These are phyloP conservation scores for Pascua sp. DNA, from an alignment of 1,284 basidiomycete species.

Conservation along the genomic window DNA sequence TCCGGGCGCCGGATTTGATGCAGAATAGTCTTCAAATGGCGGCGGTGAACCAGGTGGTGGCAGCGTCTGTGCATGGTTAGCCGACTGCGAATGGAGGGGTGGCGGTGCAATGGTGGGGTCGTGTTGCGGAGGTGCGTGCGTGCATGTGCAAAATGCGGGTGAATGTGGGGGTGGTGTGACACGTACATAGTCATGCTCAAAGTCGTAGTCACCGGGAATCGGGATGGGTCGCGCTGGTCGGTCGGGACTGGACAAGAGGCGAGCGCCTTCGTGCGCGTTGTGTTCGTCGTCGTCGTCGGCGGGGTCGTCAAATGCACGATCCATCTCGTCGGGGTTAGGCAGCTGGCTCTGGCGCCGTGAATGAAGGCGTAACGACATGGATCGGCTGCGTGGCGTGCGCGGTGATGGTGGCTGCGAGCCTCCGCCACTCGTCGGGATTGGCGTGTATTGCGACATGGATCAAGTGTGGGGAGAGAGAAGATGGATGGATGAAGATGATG, in stretches of 20 bases:
- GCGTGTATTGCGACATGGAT: conserved; percentile 32
- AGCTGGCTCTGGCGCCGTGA: conserved; percentile 19
- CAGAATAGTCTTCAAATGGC: conserved; percentile 58
- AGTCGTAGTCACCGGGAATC: conserved; percentile 64
- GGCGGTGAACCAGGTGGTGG: conserved; percentile 79
- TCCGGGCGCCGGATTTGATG: conserved; percentile 63
- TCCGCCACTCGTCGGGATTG: conserved; percentile 11
- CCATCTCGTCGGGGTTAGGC: conserved; percentile 48
- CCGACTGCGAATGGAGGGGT: neutral
- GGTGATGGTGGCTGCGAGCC: conserved; percentile 22
- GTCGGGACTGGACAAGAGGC: conserved; percentile 2
- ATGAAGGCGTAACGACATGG: conserved; percentile 25
- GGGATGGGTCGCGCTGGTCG: conserved; percentile 5
- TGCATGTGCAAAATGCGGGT: neutral
- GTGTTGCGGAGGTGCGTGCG: too few species aligned
- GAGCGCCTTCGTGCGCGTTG: conserved; percentile 21
- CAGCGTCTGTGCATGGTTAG: conserved; percentile 29
- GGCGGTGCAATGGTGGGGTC: too few species aligned
- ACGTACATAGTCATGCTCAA: conserved; percentile 70
- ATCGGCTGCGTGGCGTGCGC: conserved; percentile 16
- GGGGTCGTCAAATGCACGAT: conserved; percentile 46
- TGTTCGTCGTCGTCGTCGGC: conserved; percentile 27
- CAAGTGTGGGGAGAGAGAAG: conserved; percentile 2
- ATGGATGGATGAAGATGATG: conserved; percentile 1
- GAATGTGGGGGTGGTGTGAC: neutral